Conservation (phyloP, 2,329 filamentous ascomycete species). For the Diaporthe sp. region DNA sequence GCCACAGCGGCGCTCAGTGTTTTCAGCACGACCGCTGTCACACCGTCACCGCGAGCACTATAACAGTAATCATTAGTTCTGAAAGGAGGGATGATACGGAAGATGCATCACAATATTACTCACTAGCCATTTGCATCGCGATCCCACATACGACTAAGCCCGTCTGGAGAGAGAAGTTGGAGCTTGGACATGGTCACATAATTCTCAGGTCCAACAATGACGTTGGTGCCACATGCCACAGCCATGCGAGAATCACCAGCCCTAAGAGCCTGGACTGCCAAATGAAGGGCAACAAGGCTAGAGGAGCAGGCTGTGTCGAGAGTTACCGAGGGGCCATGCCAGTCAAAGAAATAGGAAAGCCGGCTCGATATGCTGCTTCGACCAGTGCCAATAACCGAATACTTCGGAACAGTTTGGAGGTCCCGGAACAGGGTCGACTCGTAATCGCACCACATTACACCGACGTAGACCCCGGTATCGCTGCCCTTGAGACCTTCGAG, state of each 20-base stretch:
- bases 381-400: constrained; percentile 46
- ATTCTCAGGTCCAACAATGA: constrained; percentile 50
- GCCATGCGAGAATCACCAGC: constrained; percentile 50
- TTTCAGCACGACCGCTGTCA: constrained; percentile 63
- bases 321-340: constrained; percentile 56
- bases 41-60: constrained; percentile 64
- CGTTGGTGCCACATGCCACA: constrained; percentile 52
- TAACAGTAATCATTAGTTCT: no score
- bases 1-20: constrained; percentile 58
- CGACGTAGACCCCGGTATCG: constrained; percentile 45
- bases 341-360: constrained; percentile 57
- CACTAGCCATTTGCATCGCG: constrained; percentile 61
- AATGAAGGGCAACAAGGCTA: constrained; percentile 55
- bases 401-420: constrained; percentile 44
- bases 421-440: constrained; percentile 30
- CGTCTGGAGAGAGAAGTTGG: constrained; percentile 55
- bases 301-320: constrained; percentile 61
- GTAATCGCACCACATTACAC: constrained; percentile 46
- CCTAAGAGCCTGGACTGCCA: constrained; percentile 53
- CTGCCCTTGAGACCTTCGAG: constrained; percentile 35
- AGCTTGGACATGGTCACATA: constrained; percentile 54
- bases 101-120: neutral
- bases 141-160: constrained; percentile 60
- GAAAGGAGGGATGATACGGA: no score
- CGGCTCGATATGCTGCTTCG: constrained; percentile 53